Evolutionary conservation across 495 filamentous ascomycete species (phyloP).

Genomic region (Lasiosphaeris hirsuta): DNA sequence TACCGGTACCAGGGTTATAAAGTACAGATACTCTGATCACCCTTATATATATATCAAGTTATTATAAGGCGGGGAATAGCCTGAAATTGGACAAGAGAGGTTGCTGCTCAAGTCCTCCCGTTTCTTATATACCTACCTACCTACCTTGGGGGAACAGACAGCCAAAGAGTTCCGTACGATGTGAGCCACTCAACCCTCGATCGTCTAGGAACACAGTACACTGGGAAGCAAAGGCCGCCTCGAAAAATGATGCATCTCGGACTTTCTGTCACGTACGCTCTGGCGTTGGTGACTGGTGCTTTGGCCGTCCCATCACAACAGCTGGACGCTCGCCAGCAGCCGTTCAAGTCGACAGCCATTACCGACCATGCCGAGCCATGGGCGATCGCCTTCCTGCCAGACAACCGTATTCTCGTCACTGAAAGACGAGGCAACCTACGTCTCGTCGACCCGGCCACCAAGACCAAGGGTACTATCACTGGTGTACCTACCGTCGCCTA

Average conservation of each 20-base stretch:
- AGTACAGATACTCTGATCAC: conserved; percentile 9
- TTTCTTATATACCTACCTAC: conserved; percentile 34
- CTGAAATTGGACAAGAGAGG: conserved; percentile 28
- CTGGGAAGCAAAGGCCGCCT: conserved; percentile 22
- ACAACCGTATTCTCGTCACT: conserved; percentile 35
- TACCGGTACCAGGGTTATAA: too few relatives aligned
- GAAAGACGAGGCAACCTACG: conserved; percentile 33
- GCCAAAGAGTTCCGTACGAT: conserved; percentile 23
- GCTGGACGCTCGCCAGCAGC: conserved; percentile 31
- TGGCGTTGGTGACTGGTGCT: conserved; percentile 32
- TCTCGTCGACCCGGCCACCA: conserved; percentile 33
- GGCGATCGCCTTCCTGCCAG: conserved; percentile 37
- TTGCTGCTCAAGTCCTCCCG: conserved; percentile 24
- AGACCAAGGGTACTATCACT: conserved; percentile 33
- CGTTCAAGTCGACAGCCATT: conserved; percentile 31
- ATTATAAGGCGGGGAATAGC: conserved; percentile 29
- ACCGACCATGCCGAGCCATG: conserved; percentile 32
- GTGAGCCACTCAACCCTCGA: conserved; percentile 24
- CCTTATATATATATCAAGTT: conserved; percentile 22
- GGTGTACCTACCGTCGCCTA: conserved; percentile 34
- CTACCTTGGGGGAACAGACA: conserved; percentile 3
- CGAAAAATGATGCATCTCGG: conserved; percentile 34
- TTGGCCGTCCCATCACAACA: conserved; percentile 31
- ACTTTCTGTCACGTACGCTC: conserved; percentile 33
- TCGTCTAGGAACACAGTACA: conserved; percentile 29